Evolutionary conservation across 2,329 filamentous ascomycete species (phyloP), one percentile per base, ranked within the genome.

Genomic region (Aspergillus cejpii): DNA sequence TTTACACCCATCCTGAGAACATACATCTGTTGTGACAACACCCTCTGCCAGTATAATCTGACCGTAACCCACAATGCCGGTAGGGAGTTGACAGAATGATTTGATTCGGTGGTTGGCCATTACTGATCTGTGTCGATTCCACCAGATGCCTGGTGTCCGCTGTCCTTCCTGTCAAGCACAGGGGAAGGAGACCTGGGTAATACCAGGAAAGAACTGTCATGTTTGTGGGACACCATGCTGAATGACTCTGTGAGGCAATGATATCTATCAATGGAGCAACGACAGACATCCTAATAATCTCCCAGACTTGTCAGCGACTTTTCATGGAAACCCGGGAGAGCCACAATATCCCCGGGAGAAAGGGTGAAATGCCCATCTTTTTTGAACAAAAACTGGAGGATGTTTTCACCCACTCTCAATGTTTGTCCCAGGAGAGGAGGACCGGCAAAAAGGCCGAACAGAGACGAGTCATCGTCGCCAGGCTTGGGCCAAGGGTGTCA

Each of bases 131-230:
- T 37, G 45, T 36, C 28, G 19, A 37, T 19, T 39, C 14, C 11
- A 15, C 36, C 48, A 72, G 68, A 71, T 72, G 69, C 67, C 68
- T n/a, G 69, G 69, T 48, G 62, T 69, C 15, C 61, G 62, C 23
- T 72, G 69, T 46, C 68, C 68, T 23, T 66, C 51, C 14, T 72
- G 69, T 45, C 44, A 54, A 39, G 48, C 47, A 2, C 44, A 60
- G 5, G 67, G 67, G 19, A 54, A 64, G 41, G 68, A 70, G 51
- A 57, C 62, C 19, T 72, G 69, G 69, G 69, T 72, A 2, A 72
- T 72, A 43, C 69, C 69, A 5, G 69, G 69, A n/a, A 71, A 70
- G 47, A 61, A 65, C 49, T 72, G 69, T 47, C 69, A 71, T 51
- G 54, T 66, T 31, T 72, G 69, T 44, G 63, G 67, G 8, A 65